Conservation (phyloP, 306 rosid genomes). For the Quercus suber region DNA sequence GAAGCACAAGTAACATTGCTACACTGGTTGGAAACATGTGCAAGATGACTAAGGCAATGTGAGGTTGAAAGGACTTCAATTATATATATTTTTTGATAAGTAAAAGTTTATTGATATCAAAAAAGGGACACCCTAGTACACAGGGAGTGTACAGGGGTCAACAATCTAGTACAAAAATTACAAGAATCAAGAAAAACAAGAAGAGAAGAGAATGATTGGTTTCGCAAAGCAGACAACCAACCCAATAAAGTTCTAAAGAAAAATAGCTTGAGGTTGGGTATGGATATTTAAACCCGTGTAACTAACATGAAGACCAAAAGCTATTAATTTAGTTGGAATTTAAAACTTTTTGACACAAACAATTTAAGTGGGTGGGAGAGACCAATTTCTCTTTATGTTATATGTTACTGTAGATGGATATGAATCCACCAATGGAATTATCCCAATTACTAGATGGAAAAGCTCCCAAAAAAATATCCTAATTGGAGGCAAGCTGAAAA, state of each 20-base stretch:
- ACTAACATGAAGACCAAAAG: neutral
- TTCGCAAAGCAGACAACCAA: no score
- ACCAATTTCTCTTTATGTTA: neutral
- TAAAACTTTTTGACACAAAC: neutral
- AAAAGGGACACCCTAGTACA: no score
- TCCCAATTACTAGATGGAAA: neutral
- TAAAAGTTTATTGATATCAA: no score
- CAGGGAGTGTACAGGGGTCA: no score
- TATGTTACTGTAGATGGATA: neutral
- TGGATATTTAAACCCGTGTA: neutral
- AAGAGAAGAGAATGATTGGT: no score
- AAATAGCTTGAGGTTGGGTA: no score
- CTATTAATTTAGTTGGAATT: neutral
- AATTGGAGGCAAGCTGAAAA: constrained; percentile 18
- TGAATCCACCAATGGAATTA: neutral
- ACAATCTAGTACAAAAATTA: no score
- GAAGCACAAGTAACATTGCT: neutral
- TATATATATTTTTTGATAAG: neutral
- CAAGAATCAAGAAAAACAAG: no score
- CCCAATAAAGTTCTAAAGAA: no score
- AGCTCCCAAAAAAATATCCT: neutral
- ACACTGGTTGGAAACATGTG: neutral
- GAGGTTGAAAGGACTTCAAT: neutral
- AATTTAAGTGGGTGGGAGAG: neutral
- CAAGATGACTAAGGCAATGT: neutral